A percentile compares a stretch with the other conserved stretches of the same genome.
These are phyloP conservation scores for Rhodotorula mucilaginosa DNA, from an alignment of 1,284 basidiomycete species.

Conservation along the genomic window DNA sequence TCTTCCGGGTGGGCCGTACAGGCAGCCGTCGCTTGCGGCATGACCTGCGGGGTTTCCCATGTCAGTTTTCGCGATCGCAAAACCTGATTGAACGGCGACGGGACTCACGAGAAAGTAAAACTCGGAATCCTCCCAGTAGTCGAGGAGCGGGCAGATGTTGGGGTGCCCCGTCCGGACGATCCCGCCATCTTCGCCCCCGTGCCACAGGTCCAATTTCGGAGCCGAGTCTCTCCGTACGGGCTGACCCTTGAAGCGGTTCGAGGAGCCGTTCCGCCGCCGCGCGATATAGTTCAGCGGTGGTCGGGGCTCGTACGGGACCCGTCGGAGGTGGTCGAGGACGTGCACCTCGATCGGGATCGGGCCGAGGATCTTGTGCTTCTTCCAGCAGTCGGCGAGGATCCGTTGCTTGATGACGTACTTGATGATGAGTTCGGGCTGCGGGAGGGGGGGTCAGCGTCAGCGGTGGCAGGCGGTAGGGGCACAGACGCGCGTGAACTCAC, in stretches of 20 bases:
- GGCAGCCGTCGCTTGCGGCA: conserved; percentile 36
- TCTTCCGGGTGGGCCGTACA: conserved; percentile 44
- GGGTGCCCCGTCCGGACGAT: conserved; percentile 65
- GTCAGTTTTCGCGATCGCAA: not conserved
- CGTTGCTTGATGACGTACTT: conserved; percentile 98
- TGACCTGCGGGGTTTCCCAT: conserved; percentile 11
- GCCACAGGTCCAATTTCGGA: conserved; percentile 27
- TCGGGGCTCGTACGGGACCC: conserved; percentile 71
- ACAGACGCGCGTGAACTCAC: conserved; percentile 55
- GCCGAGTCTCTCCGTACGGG: conserved; percentile 26
- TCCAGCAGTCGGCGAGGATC: conserved; percentile 98
- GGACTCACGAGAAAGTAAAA: conserved; percentile 79
- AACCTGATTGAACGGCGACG: not conserved
- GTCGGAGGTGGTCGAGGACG: conserved; percentile 78
- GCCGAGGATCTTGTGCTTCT: conserved; percentile 87
- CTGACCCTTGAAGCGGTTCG: not conserved
- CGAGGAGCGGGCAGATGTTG: conserved; percentile 86
- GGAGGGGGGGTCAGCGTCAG: no score
- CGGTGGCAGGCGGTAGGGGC: no score
- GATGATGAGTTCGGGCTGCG: conserved; percentile 68
- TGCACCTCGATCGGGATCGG: conserved; percentile 99
- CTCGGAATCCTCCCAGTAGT: conserved; percentile 96
- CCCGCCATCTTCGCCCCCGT: conserved; percentile 21
- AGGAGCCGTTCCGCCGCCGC: not conserved
- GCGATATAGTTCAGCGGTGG: conserved; percentile 13